Conservation (phyloP, 495 filamentous ascomycete genomes). For the Aspergillus saccharolyticus region DNA sequence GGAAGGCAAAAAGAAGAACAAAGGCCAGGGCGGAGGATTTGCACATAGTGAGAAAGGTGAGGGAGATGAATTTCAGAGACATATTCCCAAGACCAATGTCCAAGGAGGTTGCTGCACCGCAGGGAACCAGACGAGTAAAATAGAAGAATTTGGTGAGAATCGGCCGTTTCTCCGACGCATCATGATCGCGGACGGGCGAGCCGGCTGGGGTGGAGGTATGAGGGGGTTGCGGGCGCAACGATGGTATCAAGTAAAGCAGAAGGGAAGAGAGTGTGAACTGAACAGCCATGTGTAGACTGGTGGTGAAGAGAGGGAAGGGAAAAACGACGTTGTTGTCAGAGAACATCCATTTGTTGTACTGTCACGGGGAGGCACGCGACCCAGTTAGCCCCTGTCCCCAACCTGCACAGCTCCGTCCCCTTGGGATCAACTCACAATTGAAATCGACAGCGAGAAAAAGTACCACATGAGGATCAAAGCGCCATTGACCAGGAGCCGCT, state of each 20-base stretch:
- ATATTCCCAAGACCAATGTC: conserved; percentile 97
- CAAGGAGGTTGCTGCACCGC: conserved; percentile 86
- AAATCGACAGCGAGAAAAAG: conserved; percentile 89
- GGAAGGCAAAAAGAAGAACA: conserved; percentile 90
- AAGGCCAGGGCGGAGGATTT: conserved; percentile 96
- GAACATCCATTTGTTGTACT: conserved; percentile 99
- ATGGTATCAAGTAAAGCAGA: conserved; percentile 79
- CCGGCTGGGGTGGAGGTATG: conserved; percentile 42
- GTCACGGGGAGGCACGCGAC: not conserved
- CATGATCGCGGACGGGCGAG: conserved; percentile 39
- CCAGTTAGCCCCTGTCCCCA: not conserved
- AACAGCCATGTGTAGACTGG: conserved; percentile 90
- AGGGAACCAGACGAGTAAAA: conserved; percentile 85
- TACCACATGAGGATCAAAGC: conserved; percentile 86
- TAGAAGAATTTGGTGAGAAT: conserved; percentile 89
- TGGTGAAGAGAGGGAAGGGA: conserved; percentile 92
- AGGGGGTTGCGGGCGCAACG: conserved; percentile 64
- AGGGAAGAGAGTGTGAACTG: conserved; percentile 81
- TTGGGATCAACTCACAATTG: conserved; percentile 62
- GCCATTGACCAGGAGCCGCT: conserved; percentile 63
- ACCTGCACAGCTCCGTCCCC: not conserved
- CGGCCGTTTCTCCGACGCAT: conserved; percentile 51
- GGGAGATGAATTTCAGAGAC: conserved; percentile 87
- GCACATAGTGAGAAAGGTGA: conserved; percentile 99
- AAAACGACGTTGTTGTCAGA: conserved; percentile 79